Base-by-base conservation (phyloP, 192 early-diverging fungal genomes). In the Coemansia sp. region DNA sequence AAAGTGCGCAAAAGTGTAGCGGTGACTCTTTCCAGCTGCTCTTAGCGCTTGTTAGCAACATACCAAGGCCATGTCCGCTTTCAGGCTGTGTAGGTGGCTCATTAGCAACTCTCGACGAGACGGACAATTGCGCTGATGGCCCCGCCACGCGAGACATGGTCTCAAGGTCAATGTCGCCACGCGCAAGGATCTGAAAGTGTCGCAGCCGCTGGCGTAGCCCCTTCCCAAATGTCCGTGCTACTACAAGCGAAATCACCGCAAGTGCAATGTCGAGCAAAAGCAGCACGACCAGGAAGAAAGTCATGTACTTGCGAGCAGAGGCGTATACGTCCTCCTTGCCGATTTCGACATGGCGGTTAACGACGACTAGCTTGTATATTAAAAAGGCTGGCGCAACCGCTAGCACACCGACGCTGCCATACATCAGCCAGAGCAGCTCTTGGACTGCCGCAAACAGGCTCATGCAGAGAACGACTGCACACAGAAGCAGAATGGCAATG, bases 381-480 rank as follows among this genome's bases (percentile, higher is more conserved):
- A 81, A 69, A 41, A 58, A 69, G 11, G 68, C 68, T 5, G 65
- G 56, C 9, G 60, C 35, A 10, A 44, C 26, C 7, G 35, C 46
- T 48, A 63, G 57, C 2, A 58, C 37, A 2, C 32, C 59, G n/a
- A 65, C 38, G 36, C 72, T 68, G 1, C 52, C 59, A 35, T 56
- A 58, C 72, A 81, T 75, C 6, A 70, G 64, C 67, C 68, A 61
- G 24, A 26, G 60, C n/a, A 65, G 41, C 44, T 81, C 79, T 21
- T 62, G 62, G 0, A 62, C 56, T 3, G 72, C 72, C 2, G 72
- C 48, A 52, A 72, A 54, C 46, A 68, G 57, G 21, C 57, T 57
- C 59, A 72, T 24, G 33, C 60, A 52, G 11, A 81, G 59, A 0
- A 60, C 24, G 26, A 55, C 54, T 17, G 44, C 50, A 21, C 43